Conservation (phyloP, 805 yeast genomes). For the Yarrowia deformans region DNA sequence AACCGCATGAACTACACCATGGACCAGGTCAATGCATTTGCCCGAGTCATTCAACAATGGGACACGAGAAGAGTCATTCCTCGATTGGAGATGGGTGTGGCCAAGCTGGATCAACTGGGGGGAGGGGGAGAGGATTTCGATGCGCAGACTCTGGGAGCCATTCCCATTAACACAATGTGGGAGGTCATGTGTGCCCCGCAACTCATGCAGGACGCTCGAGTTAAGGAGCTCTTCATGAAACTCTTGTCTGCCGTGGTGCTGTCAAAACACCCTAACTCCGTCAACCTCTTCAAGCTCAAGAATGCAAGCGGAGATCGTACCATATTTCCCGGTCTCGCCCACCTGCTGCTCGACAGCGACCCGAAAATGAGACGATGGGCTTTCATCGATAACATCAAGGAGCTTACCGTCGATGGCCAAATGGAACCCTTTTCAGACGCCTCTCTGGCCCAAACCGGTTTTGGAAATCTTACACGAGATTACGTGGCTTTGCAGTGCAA, state of each 20-base stretch:
- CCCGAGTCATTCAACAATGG: constrained; percentile 23
- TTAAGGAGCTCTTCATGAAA: constrained; percentile 13
- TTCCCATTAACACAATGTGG: constrained; percentile 33
- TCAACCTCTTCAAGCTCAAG: constrained; percentile 9
- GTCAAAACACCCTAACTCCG: constrained; percentile 16
- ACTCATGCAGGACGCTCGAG: neutral
- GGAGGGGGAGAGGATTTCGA: neutral
- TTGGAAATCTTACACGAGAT: constrained; percentile 7
- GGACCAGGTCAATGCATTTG: constrained; percentile 33
- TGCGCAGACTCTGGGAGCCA: neutral
- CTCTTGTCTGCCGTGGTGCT: constrained; percentile 1
- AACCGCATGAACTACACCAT: constrained; percentile 31
- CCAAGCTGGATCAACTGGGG: neutral
- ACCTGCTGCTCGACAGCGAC: constrained; percentile 18
- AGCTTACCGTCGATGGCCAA: constrained; percentile 6
- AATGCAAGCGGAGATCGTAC: neutral
- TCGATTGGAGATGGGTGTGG: constrained; percentile 21
- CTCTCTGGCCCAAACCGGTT: constrained; percentile 3
- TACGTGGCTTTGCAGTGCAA: constrained; percentile 10
- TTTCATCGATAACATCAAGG: constrained; percentile 22
- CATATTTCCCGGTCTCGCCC: constrained; percentile 17
- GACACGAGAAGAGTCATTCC: constrained; percentile 18
- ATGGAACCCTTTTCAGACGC: constrained; percentile 27
- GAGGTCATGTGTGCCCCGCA: constrained; percentile 27
- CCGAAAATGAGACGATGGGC: constrained; percentile 25